Evolutionary conservation across 1,284 basidiomycete genomes (phyloP).

Genomic region (Ustilago tritici): DNA sequence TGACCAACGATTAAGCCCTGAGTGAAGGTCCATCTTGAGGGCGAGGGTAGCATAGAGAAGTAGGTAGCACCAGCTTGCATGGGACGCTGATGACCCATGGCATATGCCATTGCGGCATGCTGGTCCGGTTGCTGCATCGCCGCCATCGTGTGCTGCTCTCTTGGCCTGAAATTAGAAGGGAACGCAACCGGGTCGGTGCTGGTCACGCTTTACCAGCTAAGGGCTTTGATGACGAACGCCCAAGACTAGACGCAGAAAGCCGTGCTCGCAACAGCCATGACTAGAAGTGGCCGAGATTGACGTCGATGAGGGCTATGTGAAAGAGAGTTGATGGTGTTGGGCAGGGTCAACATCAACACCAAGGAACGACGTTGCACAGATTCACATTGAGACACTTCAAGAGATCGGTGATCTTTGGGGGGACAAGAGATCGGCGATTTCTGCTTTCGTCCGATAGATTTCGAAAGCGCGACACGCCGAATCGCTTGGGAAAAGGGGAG

Average conservation of each 20-base stretch:
- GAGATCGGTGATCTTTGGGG: background rate
- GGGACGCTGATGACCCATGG: conserved; percentile 22
- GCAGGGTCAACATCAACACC: background rate
- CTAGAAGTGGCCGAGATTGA: no score
- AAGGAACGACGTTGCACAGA: background rate
- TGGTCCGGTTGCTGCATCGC: conserved; percentile 26
- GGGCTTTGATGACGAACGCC: no score
- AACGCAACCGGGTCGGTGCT: background rate
- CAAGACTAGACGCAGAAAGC: no score
- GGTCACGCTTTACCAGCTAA: no score
- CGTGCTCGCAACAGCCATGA: no score
- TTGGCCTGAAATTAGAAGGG: background rate
- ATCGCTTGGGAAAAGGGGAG: background rate
- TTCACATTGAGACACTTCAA: background rate
- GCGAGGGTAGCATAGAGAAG: conserved; percentile 25
- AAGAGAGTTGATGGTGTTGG: no score
- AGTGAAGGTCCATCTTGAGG: conserved; percentile 71
- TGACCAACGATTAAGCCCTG: conserved; percentile 74
- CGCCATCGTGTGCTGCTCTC: background rate
- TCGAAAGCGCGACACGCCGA: background rate
- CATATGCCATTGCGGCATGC: conserved; percentile 19
- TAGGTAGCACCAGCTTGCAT: conserved; percentile 17
- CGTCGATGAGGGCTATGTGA: no score
- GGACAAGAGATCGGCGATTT: background rate
- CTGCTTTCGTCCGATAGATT: background rate